phyloP scores from a whole-genome alignment of 108 stramenopile species.

The Nitzschia sp. region DNA sequence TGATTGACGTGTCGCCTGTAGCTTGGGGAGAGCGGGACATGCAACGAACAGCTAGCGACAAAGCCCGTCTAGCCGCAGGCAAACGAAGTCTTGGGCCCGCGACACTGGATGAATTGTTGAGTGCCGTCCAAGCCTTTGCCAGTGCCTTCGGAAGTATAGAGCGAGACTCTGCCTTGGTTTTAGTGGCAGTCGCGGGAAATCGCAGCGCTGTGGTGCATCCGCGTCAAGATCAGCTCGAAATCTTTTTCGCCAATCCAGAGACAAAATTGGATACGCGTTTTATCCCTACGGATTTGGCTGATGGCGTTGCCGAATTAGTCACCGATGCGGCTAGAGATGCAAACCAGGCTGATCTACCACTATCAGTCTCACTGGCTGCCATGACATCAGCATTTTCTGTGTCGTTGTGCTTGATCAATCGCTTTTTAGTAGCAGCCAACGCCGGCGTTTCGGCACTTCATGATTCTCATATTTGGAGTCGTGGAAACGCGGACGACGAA shows the following conservation, averaged over 20 bases:
- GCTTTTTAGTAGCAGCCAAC: constrained; percentile 74
- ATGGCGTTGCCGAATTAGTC: constrained; percentile 73
- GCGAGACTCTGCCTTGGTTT: constrained; percentile 60
- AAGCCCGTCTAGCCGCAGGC: constrained; percentile 42
- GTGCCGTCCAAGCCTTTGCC: constrained; percentile 54
- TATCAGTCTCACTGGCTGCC: constrained; percentile 42
- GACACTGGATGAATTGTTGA: constrained; percentile 65
- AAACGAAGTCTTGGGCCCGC: constrained; percentile 76
- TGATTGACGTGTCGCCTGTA: constrained; percentile 75
- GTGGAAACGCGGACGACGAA: constrained; percentile 61
- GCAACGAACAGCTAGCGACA: constrained; percentile 52
- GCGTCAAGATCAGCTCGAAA: constrained; percentile 61
- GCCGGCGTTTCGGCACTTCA: constrained; percentile 66
- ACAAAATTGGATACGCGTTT: constrained; percentile 53
- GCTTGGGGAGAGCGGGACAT: constrained; percentile 74
- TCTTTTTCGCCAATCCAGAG: constrained; percentile 50
- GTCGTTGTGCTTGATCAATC: constrained; percentile 75
- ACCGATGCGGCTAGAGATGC: constrained; percentile 41
- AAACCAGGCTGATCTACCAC: constrained; percentile 9
- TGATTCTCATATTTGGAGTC: constrained; percentile 28
- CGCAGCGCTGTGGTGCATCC: constrained; percentile 73
- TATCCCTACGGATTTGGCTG: constrained; percentile 51
- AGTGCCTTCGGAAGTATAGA: constrained; percentile 55
- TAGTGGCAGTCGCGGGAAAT: constrained; percentile 74
- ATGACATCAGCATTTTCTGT: constrained; percentile 74